Base-by-base conservation (phyloP, 2,329 filamentous ascomycete genomes). In the Phaeophleospora eucalypticola region DNA sequence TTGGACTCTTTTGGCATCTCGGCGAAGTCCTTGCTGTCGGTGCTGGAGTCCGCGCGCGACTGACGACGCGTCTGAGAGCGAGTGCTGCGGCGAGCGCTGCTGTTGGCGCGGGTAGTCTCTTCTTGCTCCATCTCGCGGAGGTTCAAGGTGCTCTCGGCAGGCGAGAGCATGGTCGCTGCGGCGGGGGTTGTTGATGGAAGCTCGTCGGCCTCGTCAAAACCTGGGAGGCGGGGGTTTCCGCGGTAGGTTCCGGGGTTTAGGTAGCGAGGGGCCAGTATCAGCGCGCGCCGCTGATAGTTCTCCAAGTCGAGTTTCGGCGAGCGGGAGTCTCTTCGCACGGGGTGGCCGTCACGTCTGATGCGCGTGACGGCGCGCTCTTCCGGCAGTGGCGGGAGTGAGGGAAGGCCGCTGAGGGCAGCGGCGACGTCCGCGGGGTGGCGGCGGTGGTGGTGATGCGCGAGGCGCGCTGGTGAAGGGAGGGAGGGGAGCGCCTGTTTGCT, bases 1-100 rank as follows among this genome's bases (percentile, higher is more conserved):
- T 6, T n/a, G 24, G 40, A 42, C 3, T 33, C 27, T 21, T 24
- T 16, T 10, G 37, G 18, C 18, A 18, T 39, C 37, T 35, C 18
- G 40, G 29, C 18, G 16, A 35, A 42, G 40, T 42, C 39, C 33
- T 41, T 41, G 21, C 8, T 4, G 4, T 9, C 19, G 37, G 14
- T 41, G 39, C 8, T 15, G 12, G 17, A 34, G 15, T 42, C 17
- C 16, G 41, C 40, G 24, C 55, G 52, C 40, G 46, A 36, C 29
- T 53, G 21, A 12, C 50, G 40, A 17, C 51, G 46, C 20, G 40
- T 36, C 36, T 50, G 46, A n/a, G 49, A 52, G 24, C 52, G 45
- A 1, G 44, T 51, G 3, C 18, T 20, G 15, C 49, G 40, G 18
- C 43, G 41, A 34, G 18, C n/a, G 24, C 24, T 29, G 24, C 15